Evolutionary conservation across 345 rosid genomes (phyloP).

Genomic region (Geranium rotundifolium): DNA sequence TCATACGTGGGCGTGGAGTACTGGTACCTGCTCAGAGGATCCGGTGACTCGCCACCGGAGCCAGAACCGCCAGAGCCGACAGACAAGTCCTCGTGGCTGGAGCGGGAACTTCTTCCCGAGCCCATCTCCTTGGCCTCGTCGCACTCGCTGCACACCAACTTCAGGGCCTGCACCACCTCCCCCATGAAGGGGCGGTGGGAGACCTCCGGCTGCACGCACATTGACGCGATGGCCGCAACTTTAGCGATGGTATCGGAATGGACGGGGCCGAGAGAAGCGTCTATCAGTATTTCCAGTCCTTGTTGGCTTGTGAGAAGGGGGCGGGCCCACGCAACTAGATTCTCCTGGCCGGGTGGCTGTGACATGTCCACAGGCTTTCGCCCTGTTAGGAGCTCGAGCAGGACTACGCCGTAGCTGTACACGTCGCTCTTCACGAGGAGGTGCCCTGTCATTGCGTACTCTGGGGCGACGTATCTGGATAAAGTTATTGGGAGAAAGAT

Average conservation of each 20-base stretch:
- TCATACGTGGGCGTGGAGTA: conserved; percentile 30
- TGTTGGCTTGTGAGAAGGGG: conserved; percentile 64
- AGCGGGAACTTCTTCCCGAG: conserved; percentile 37
- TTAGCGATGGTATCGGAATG: conserved; percentile 74
- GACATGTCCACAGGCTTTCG: conserved; percentile 89
- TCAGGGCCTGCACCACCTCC: conserved; percentile 94
- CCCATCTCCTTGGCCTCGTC: conserved; percentile 59
- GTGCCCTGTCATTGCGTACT: conserved; percentile 98
- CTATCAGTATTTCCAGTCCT: conserved; percentile 61
- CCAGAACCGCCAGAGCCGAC: conserved; percentile 37
- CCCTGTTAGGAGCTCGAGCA: conserved; percentile 85
- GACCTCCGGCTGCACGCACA: conserved; percentile 96
- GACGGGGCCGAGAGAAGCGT: conserved; percentile 52
- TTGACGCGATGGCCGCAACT: conserved; percentile 65
- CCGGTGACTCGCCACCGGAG: conserved; percentile 31
- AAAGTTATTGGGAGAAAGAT: neutral
- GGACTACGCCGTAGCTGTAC: conserved; percentile 93
- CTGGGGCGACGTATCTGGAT: conserved; percentile 87
- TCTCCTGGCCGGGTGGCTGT: conserved; percentile 83
- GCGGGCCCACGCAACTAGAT: conserved; percentile 86
- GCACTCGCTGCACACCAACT: conserved; percentile 75
- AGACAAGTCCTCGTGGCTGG: conserved; percentile 34
- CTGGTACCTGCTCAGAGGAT: conserved; percentile 23
- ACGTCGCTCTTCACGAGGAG: conserved; percentile 97
- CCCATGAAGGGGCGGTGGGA: conserved; percentile 97